Evolutionary conservation across 331 rosid genomes (phyloP).

Genomic region (Dryas integrifolia): DNA sequence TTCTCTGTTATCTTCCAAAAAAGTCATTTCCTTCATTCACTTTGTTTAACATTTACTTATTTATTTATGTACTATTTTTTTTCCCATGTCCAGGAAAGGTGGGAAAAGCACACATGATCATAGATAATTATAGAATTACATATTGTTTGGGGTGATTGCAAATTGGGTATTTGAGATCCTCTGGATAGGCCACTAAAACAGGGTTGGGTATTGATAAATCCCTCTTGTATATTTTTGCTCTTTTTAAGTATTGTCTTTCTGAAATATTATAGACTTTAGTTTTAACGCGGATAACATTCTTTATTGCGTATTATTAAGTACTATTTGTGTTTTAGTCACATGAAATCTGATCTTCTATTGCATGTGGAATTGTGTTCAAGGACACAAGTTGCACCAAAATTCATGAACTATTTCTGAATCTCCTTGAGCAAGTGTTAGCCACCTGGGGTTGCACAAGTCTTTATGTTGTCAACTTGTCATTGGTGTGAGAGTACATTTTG

Average conservation of each 20-base stretch:
- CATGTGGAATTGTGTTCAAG: conserved; percentile 11
- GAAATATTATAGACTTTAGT: neutral
- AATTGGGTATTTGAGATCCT: conserved; percentile 5
- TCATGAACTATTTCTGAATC: conserved; percentile 3
- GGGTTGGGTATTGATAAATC: neutral
- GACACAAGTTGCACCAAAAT: neutral
- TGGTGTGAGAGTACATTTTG: neutral
- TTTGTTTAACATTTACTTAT: neutral
- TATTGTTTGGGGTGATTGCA: neutral
- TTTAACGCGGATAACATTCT: neutral
- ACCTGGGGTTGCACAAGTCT: neutral
- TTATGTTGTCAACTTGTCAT: neutral
- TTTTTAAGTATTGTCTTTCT: neutral
- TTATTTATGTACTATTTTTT: neutral
- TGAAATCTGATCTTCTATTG: conserved; percentile 5
- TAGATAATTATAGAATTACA: too few relatives aligned
- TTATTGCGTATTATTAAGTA: neutral
- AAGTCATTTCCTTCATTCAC: neutral
- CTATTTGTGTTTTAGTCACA: neutral
- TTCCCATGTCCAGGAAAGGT: neutral
- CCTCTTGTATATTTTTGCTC: neutral
- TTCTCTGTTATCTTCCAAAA: neutral
- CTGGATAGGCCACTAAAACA: neutral
- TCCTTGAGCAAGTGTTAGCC: neutral
- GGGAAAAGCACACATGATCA: neutral